phyloP scores from a whole-genome alignment of 768 basidiomycete species.

The Amanita rubescens region DNA sequence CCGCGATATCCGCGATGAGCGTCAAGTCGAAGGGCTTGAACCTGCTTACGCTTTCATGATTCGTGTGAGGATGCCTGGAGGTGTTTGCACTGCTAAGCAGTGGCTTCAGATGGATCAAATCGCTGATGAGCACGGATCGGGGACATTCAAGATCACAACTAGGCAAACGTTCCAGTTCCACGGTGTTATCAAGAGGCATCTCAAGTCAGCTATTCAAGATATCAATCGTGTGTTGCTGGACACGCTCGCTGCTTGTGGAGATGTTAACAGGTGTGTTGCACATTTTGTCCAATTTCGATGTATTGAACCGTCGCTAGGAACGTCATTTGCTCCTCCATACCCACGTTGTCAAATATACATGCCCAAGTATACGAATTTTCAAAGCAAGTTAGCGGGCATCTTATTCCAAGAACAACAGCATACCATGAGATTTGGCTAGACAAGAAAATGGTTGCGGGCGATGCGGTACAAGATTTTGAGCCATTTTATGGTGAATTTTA shows the following conservation, averaged over 20 bases:
- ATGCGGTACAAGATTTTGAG: constrained; percentile 90
- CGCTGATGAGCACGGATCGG: constrained; percentile 88
- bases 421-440: constrained; percentile 93
- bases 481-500: constrained; percentile 98
- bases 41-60: constrained; percentile 99
- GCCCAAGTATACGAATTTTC: constrained; percentile 77
- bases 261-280: constrained; percentile 76
- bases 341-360: constrained; percentile 83
- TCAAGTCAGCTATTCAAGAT: constrained; percentile 94
- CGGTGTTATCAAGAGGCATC: constrained; percentile 93
- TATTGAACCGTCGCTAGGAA: constrained; percentile 44
- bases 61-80: constrained; percentile 91
- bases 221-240: constrained; percentile 90
- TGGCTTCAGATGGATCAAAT: constrained; percentile 97
- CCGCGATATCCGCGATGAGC: constrained; percentile 95
- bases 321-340: constrained; percentile 87
- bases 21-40: constrained; percentile 86
- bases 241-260: constrained; percentile 96
- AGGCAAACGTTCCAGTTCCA: constrained; percentile 99
- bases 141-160: constrained; percentile 96
- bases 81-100: constrained; percentile 86
- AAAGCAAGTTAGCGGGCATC: constrained; percentile 73
- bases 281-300: neutral
- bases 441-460: constrained; percentile 93
- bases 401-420: constrained; percentile 68